Percentiles rank a stretch among this genome's conserved stretches.
These are phyloP conservation scores for Lactarius quietus DNA, from an alignment of 768 basidiomycete genomes.

Conservation along the genomic window DNA sequence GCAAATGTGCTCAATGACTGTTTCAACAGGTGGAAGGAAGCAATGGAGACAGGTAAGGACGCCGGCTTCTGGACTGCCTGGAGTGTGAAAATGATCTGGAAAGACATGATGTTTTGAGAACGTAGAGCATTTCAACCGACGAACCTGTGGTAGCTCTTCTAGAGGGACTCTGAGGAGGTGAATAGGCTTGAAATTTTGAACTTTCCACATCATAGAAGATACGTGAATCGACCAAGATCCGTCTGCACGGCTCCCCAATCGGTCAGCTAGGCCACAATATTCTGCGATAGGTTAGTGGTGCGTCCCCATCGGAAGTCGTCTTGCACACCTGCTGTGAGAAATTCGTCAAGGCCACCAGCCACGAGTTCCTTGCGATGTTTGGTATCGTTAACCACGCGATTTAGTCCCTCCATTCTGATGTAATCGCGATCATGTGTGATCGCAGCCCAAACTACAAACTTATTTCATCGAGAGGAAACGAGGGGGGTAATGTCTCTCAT, in stretches of 20 bases:
- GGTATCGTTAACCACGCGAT: conserved; percentile 48
- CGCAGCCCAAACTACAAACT: conserved; percentile 58
- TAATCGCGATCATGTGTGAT: conserved; percentile 62
- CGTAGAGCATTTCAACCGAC: neutral
- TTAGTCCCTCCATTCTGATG: conserved; percentile 62
- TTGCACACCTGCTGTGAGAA: conserved; percentile 27
- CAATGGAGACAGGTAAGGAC: conserved; percentile 23
- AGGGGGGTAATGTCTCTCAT: neutral
- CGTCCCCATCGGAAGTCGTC: conserved; percentile 36
- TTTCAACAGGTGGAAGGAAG: conserved; percentile 48
- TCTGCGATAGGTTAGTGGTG: neutral
- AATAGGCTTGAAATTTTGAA: neutral
- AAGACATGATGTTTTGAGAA: neutral
- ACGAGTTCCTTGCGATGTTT: conserved; percentile 71
- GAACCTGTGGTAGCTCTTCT: conserved; percentile 23
- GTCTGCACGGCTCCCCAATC: conserved; percentile 15
- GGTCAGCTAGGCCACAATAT: conserved; percentile 19
- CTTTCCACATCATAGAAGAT: neutral
- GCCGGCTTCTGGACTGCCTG: conserved; percentile 25
- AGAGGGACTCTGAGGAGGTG: conserved; percentile 5
- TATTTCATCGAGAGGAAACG: neutral
- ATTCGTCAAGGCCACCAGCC: conserved; percentile 49
- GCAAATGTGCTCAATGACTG: conserved; percentile 52
- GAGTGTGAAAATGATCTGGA: conserved; percentile 25
- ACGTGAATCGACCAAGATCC: conserved; percentile 14